These are phyloP conservation scores for Geranium brycei DNA, from an alignment of 345 rosid species.

Conservation along the genomic window DNA sequence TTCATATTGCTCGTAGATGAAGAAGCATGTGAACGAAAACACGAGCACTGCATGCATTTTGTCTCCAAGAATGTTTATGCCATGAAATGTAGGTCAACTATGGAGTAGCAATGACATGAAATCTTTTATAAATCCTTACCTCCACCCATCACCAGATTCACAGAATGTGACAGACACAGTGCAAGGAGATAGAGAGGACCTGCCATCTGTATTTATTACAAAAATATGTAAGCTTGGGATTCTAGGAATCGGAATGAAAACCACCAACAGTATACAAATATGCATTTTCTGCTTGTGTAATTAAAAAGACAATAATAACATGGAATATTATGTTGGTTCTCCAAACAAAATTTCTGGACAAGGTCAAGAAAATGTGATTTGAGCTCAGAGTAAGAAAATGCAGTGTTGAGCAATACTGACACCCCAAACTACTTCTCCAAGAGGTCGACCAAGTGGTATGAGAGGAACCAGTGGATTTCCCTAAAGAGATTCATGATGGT, in stretches of 20 bases:
- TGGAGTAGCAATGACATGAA: background rate
- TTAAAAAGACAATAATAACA: no score
- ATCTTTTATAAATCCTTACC: conserved; percentile 26
- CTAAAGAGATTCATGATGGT: background rate
- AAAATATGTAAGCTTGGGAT: background rate
- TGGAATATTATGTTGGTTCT: no score
- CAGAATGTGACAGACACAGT: conserved; percentile 24
- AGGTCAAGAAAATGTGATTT: no score
- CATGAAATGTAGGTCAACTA: background rate
- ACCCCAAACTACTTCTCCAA: no score
- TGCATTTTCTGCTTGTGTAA: no score
- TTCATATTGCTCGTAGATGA: conserved; percentile 74
- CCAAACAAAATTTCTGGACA: no score
- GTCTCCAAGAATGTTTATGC: conserved; percentile 11
- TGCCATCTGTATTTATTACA: conserved; percentile 27
- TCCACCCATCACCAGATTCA: conserved; percentile 27
- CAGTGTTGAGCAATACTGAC: no score
- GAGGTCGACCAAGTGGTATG: no score
- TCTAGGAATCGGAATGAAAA: background rate
- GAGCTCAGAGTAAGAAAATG: no score
- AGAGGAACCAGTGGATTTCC: no score
- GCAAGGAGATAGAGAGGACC: conserved; percentile 33
- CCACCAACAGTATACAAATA: background rate
- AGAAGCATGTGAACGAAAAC: conserved; percentile 60
- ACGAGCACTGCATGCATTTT: conserved; percentile 54